Base-by-base conservation (phyloP, 176 grass and related monocot genomes). In the Bromus sterilis region DNA sequence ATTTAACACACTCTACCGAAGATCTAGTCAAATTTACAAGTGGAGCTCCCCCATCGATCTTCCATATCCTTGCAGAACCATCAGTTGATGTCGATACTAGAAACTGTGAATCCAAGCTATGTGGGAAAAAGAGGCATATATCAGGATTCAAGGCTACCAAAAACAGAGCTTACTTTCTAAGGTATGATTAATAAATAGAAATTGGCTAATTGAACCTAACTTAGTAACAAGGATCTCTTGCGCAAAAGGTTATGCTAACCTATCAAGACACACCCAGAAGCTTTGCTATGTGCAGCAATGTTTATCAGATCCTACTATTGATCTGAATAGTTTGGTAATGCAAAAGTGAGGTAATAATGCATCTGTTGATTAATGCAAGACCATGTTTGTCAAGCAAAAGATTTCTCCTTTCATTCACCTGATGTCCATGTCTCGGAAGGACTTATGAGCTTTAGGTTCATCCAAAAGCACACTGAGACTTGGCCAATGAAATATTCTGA, bases 1-100 rank as follows among this genome's bases (percentile, higher is more conserved):
- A 69, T 28, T 44, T 88, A 63, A 62, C 37, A 85, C 56, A 49
- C 30, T 65, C 35, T 89, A 94, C 95, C 81, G 61, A 36, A 76
- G 87, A 90, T 80, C 92, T 82, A 51, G 77, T 86, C 86, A 98
- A 80, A 83, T 87, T 89, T 56, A 83, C 71, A 33, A 93, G 57
- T 49, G 92, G 95, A 32, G 26, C 60, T 63, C 90, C 95, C 70
- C 86, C 92, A 70, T 84, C 63, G 78, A 98, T 80, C 30, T 93
- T 98, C 95, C 95, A 98, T 82, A 94, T 92, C 89, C 95, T 93
- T 55, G 92, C 92, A 79, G 95, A 93, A 82, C 95, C 95, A 91
- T 93, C 92, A 64, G 40, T 93, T 12, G 90, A 94, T 68, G 95
- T 89, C 1, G 92, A 91, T 21, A 91, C 95, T 88, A 98, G 85